Evolutionary conservation across 2,329 filamentous ascomycete genomes (phyloP), one percentile per base, ranked within the genome.

Genomic region (Salinomyces thailandicus): DNA sequence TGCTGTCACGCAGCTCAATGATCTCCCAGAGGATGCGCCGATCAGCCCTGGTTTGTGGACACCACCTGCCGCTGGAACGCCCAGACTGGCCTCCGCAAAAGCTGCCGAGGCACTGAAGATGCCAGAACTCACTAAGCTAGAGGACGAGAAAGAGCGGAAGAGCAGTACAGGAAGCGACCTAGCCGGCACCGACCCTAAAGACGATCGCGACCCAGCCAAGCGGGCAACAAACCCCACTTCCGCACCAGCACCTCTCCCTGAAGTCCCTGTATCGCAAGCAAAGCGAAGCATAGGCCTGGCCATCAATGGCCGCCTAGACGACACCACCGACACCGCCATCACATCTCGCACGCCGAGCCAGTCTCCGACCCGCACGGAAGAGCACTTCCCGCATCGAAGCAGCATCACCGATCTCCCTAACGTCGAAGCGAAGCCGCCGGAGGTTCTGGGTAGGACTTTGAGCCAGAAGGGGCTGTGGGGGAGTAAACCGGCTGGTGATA

Each of bases 381-480:
- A 16, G 14, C 22, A 26, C 9, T n/a, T 8, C 22, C 31, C 18
- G 17, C 18, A 16, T 12, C 14, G 31, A 30, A 27, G 33, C n/a
- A 35, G 19, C 19, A 35, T 26, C n/a, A 19, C 18, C 15, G 37
- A 35, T 20, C 8, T 35, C 5, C 18, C 20, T 11, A 8, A 13
- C 7, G 19, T 36, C 8, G 19, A 17, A 18, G 17, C 18, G 8
- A 18, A 31, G 33, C 39, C 35, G 7, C 35, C 39, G n/a, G 14
- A 24, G 16, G 19, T 30, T 24, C 17, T 44, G 3, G 32, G 36
- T 18, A 19, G 42, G 19, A 33, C 33, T 7, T 27, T 52, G 4
- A 52, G 45, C 51, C 49, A 47, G 44, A 46, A 57, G 20, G 62
- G 62, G 1, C 57, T 66, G 5, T 66, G 63, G 63, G 62, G 62